Conservation (phyloP, 495 filamentous ascomycete genomes). For the Xylaria longipes region DNA sequence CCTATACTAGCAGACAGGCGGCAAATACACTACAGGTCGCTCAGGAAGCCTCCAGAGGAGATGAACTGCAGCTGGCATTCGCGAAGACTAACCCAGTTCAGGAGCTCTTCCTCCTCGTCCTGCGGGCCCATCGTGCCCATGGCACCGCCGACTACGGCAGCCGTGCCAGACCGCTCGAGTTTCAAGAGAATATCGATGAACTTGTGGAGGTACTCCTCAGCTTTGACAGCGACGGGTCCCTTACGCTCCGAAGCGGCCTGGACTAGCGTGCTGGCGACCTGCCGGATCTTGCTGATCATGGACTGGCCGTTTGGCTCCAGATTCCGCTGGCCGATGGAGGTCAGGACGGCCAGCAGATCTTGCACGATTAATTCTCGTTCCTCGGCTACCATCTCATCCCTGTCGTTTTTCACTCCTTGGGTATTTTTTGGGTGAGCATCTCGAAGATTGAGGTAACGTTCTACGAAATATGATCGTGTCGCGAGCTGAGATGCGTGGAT, state of each 20-base stretch:
- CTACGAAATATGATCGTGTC: slow-evolving; percentile 79
- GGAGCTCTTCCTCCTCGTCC: slow-evolving; percentile 75
- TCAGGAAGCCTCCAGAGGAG: slow-evolving; percentile 63
- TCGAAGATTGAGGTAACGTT: slow-evolving; percentile 75
- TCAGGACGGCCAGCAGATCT: slow-evolving; percentile 71
- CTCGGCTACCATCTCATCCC: slow-evolving; percentile 62
- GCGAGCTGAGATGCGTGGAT: slow-evolving; percentile 77
- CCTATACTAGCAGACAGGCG: not conserved
- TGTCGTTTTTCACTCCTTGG: slow-evolving; percentile 39
- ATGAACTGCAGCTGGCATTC: slow-evolving; percentile 75
- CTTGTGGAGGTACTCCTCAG: slow-evolving; percentile 67
- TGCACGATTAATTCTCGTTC: slow-evolving; percentile 80
- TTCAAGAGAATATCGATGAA: slow-evolving; percentile 76
- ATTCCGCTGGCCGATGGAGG: slow-evolving; percentile 75
- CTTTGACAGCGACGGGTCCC: slow-evolving; percentile 60
- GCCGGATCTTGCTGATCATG: slow-evolving; percentile 74
- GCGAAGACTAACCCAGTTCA: slow-evolving; percentile 75
- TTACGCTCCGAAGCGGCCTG: slow-evolving; percentile 64
- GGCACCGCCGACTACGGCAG: slow-evolving; percentile 39
- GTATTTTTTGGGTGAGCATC: slow-evolving; percentile 54
- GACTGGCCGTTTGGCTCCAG: slow-evolving; percentile 82
- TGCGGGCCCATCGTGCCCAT: slow-evolving; percentile 46
- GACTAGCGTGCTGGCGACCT: slow-evolving; percentile 77
- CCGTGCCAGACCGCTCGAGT: slow-evolving; percentile 62
- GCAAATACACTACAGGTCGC: slow-evolving; percentile 25